Percentiles rank a stretch among this genome's conserved stretches.
These are phyloP conservation scores for Botryotinia calthae DNA, from an alignment of 2,329 filamentous ascomycete species.

Conservation along the genomic window DNA sequence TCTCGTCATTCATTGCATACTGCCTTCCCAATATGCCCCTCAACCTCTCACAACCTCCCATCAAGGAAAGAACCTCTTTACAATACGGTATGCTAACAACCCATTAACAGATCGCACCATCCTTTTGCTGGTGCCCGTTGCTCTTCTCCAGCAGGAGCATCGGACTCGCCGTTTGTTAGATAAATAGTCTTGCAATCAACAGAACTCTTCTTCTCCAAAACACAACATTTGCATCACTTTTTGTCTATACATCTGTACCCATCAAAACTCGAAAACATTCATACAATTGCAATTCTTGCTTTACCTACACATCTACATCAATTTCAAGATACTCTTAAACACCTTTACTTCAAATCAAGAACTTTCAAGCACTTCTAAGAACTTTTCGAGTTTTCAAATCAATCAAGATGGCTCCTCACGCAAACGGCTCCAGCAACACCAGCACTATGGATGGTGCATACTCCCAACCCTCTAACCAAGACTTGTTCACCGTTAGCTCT, in stretches of 20 bases:
- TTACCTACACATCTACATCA: constrained; percentile 20
- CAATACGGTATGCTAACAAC: constrained; percentile 11
- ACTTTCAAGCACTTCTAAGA: constrained; percentile 18
- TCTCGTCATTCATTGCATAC: not conserved
- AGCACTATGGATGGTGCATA: constrained; percentile 56
- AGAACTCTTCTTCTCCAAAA: constrained; percentile 19
- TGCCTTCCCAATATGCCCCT: constrained; percentile 9
- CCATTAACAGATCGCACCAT: constrained; percentile 71
- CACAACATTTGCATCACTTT: constrained; percentile 19
- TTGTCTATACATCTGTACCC: constrained; percentile 17
- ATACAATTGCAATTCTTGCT: constrained; percentile 22
- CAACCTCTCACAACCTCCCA: not conserved
- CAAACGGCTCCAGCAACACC: constrained; percentile 58
- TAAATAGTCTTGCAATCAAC: constrained; percentile 43
- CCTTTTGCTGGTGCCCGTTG: constrained; percentile 95
- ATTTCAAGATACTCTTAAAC: constrained; percentile 9
- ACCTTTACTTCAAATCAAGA: constrained; percentile 19
- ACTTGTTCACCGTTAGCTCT: constrained; percentile 83
- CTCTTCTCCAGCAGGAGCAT: constrained; percentile 83
- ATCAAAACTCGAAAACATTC: constrained; percentile 29
- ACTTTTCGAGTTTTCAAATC: constrained; percentile 26
- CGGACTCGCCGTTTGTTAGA: constrained; percentile 60
- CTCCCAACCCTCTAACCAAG: constrained; percentile 44
- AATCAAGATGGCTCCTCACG: constrained; percentile 87
- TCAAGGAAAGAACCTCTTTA: not conserved